Base-by-base conservation (phyloP, 768 basidiomycete species). In the Lentinula boryana region DNA sequence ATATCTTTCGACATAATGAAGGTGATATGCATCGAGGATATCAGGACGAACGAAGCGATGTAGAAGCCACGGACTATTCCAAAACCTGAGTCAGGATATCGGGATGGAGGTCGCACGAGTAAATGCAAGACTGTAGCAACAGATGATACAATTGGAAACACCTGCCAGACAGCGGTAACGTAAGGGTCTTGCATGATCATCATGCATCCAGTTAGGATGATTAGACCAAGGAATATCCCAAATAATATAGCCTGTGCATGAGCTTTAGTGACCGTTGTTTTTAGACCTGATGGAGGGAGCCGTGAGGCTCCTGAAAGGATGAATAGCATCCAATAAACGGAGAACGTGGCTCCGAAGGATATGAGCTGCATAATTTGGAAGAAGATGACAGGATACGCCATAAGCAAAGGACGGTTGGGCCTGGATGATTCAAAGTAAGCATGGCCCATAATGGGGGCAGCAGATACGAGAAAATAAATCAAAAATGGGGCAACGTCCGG, bases 221-320 rank as follows among this genome's bases (percentile, higher is more conserved):
- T 65, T 12, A 71, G 77, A 8, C 83, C 83, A 7, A 75, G 65
- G 36, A 80, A 27, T 35, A 83, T 35, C 1, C 77, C 79, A 64
- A 84, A 84, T n/a, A 80, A 63, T 32, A 82, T 71, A 16, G 81
- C 83, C 67, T 84, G 79, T 4, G 78, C 82, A 46, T 82, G 77
- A 12, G 71, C 77, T 62, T 79, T 75, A 12, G 77, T 75, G n/a
- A 81, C 67, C 31, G 58, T 65, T 13, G 61, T 61, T 56, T 63
- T 59, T 35, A 18, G 35, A 23, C 43, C 46, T n/a, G 41, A 54
- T 9, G 63, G 62, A 27, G 67, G 61, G 23, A 64, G 65, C 53
- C 70, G 67, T 18, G 74, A 58, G 1, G 75, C 68, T 5, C 76
- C 75, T 0, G 75, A 74, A 40, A 79, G 58, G 61, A 81, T 71